Evolutionary conservation across 768 basidiomycete genomes (phyloP), one percentile per base, ranked within the genome.

Genomic region (Hericium rajendrae): DNA sequence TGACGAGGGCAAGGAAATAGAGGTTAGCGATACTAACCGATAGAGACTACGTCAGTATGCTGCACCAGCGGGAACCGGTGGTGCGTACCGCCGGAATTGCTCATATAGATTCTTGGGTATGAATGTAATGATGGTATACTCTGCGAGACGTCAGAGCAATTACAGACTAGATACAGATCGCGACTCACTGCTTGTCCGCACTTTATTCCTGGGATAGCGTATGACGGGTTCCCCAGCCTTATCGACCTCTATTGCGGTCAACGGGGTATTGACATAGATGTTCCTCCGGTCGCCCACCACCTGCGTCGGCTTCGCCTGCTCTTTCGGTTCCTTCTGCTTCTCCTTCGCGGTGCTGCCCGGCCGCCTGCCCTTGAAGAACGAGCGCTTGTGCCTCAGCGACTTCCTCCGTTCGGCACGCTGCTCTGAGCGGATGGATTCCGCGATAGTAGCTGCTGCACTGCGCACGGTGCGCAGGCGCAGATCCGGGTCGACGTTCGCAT

Each of bases 51-150:
- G 15, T 46, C n/a, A 46, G 43, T 46, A 20, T n/a, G 32, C 32
- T n/a, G n/a, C 43, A 46, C 9, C 16, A 46, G 15, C 20, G 16
- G n/a, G n/a, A 15, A n/a, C 8, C 13, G 16, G 10, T 46, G 43
- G 16, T 20, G 65, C 81, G 62, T 60, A 86, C 86, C 94, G 80
- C 60, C 91, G 79, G 68, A 98, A 99, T 68, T 99, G 95, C 71
- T 97, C 93, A 62, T 84, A 91, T 62, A 98, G 71, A 69, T 97
- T 97, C 79, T 91, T 94, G 10, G 94, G 94, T 48, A 98, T 64
- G 68, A 97, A 98, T 0, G 92, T 90, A 52, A 97, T 51, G 51
- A 91, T 69, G 26, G 93, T 95, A 72, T 97, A 98, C 71, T 94
- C 91, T 93, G 67, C 8, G 24, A 18, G 6, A 2, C 1, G 3